Conservation (phyloP, 2,329 filamentous ascomycete genomes). For the Rhytidhysteron rufulum region DNA sequence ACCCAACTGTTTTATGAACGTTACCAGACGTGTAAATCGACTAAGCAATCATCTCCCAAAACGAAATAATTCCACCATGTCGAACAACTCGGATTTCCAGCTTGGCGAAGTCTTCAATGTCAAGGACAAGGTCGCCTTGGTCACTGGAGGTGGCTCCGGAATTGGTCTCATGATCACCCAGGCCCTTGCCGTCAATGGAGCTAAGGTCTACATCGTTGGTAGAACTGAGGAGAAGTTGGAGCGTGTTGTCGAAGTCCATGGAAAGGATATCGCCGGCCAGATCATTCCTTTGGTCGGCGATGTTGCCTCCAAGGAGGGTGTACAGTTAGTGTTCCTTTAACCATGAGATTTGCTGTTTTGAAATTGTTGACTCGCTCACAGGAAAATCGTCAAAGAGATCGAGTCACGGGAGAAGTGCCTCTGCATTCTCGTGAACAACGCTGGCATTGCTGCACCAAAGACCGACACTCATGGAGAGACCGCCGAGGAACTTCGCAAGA, state of each 20-base stretch:
- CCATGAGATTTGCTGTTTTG: neutral
- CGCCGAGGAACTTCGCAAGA: conserved; percentile 42
- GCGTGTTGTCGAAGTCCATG: conserved; percentile 41
- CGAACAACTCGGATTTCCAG: conserved; percentile 31
- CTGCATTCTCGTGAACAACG: conserved; percentile 47
- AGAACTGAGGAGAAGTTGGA: conserved; percentile 47
- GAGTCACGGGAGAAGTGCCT: conserved; percentile 43
- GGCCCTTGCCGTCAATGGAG: conserved; percentile 44
- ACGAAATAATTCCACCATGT: conserved; percentile 24
- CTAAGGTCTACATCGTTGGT: conserved; percentile 48
- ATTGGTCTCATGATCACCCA: conserved; percentile 48
- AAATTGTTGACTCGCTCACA: conserved; percentile 9
- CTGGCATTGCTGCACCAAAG: conserved; percentile 41
- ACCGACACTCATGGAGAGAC: conserved; percentile 34
- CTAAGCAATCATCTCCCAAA: conserved; percentile 11
- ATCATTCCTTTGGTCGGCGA: conserved; percentile 46
- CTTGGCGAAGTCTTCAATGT: conserved; percentile 33
- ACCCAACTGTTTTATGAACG: conserved; percentile 6
- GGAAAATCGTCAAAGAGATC: conserved; percentile 40
- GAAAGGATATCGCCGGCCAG: conserved; percentile 41
- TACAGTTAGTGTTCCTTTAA: conserved; percentile 22
- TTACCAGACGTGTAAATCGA: conserved; percentile 11
- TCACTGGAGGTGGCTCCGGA: conserved; percentile 44
- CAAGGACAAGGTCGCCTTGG: conserved; percentile 38
- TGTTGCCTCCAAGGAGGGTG: conserved; percentile 42